phyloP scores from a whole-genome alignment of 139 green algal genomes.

The Chloropicon primus region DNA sequence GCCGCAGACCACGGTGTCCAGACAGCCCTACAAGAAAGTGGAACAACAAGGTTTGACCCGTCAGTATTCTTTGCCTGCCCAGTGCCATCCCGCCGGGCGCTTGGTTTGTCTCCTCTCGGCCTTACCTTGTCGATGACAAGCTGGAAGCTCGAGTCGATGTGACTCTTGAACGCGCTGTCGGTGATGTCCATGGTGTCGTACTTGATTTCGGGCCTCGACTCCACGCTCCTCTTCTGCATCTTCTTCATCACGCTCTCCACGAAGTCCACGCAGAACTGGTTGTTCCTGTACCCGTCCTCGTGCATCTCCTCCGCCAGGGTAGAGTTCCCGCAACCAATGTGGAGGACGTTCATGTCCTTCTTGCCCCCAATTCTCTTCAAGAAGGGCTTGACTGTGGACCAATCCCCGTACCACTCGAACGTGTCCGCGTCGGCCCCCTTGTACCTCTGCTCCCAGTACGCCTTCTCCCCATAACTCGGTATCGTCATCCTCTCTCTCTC shows the following conservation, averaged over 20 bases:
- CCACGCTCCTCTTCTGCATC: background rate
- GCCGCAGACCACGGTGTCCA: background rate
- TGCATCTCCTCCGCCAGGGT: background rate
- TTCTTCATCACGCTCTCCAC: background rate
- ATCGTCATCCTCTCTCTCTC: background rate
- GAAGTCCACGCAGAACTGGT: background rate
- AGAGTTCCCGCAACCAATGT: background rate
- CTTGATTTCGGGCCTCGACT: background rate
- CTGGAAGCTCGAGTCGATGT: background rate
- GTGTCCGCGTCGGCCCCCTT: background rate
- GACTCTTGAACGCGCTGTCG: background rate
- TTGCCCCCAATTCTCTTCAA: background rate
- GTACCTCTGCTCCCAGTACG: background rate
- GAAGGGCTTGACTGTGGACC: background rate
- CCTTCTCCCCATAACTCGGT: background rate
- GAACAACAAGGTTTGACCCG: too few species aligned
- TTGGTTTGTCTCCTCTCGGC: too few species aligned
- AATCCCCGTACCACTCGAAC: background rate
- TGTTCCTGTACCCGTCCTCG: background rate
- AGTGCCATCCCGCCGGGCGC: too few species aligned
- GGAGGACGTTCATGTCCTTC: background rate
- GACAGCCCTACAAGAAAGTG: background rate
- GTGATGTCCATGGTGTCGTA: background rate
- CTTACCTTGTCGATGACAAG: background rate
- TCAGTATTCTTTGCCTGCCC: too few species aligned